Evolutionary conservation across 2,329 filamentous ascomycete species (phyloP).

Genomic region (Scopulariopsis brevicaulis): DNA sequence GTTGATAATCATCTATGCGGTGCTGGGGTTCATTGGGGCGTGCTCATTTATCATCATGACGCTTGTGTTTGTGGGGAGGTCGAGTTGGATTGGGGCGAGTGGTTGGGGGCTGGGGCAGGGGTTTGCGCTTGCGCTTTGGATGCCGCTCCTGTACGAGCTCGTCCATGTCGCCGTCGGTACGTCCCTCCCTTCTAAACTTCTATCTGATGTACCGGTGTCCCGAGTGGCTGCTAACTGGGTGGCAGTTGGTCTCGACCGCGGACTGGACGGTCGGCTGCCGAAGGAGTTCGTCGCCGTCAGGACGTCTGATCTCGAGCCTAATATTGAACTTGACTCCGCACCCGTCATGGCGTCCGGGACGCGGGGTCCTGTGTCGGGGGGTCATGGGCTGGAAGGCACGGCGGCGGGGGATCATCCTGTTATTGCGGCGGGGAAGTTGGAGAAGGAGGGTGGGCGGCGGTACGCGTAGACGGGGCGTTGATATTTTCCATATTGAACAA

Average conservation of each 20-base stretch:
- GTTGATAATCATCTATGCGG: background rate
- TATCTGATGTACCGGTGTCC: background rate
- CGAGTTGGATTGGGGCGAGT: background rate
- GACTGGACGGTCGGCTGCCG: background rate
- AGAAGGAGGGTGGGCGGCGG: too few relatives aligned
- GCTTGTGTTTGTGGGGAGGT: background rate
- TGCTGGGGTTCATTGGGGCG: background rate
- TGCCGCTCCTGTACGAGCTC: constrained; percentile 1
- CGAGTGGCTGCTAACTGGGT: background rate
- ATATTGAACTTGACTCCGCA: background rate
- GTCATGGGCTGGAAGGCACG: background rate
- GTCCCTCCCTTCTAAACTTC: background rate
- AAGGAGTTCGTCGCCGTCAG: background rate
- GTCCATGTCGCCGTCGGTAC: background rate
- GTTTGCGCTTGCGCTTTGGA: constrained; percentile 1
- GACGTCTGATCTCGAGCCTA: background rate
- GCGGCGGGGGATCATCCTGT: too few relatives aligned
- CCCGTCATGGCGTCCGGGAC: background rate
- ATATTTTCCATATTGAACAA: too few relatives aligned
- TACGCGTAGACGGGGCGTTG: too few relatives aligned
- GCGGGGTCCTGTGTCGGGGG: background rate
- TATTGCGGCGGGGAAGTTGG: too few relatives aligned
- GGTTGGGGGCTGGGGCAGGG: constrained; percentile 1
- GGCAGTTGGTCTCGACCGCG: background rate
- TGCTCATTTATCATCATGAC: background rate